Evolutionary conservation across 1,284 basidiomycete genomes (phyloP).

Genomic region (Tausonia pullulans): DNA sequence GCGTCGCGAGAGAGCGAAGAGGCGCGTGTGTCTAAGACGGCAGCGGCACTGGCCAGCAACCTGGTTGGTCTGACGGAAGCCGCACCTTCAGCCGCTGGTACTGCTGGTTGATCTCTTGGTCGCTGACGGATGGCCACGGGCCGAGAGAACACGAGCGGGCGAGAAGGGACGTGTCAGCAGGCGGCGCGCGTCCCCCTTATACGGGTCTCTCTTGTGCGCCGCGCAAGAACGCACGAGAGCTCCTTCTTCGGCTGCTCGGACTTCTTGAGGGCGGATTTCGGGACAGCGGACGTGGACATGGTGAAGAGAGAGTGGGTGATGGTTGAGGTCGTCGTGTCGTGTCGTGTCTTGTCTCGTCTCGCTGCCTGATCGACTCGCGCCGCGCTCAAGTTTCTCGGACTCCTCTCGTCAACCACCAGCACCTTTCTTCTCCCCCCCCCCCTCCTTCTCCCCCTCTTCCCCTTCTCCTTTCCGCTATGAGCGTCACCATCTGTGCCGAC

Average conservation of each 20-base stretch:
- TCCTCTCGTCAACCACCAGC: background rate
- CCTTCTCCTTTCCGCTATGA: background rate
- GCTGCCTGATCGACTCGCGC: too few relatives aligned
- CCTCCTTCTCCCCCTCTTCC: background rate
- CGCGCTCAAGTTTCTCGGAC: background rate
- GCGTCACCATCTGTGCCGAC: constrained; percentile 16
- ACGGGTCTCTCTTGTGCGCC: background rate
- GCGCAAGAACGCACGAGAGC: background rate
- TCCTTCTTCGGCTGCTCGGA: background rate
- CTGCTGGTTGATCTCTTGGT: constrained; percentile 16
- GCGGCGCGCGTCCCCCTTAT: background rate
- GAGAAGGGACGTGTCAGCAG: background rate
- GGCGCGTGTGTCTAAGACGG: background rate
- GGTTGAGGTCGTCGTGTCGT: background rate
- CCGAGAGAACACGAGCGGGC: background rate
- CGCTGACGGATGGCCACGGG: background rate
- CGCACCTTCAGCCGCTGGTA: constrained; percentile 15
- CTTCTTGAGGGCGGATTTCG: constrained; percentile 3
- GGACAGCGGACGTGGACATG: background rate
- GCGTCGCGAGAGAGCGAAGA: background rate
- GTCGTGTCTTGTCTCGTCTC: too few relatives aligned
- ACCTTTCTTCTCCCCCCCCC: background rate
- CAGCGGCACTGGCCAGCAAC: too few relatives aligned
- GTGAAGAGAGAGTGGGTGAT: background rate
- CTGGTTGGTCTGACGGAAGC: too few relatives aligned